These are phyloP conservation scores for Salvia rosmarinus DNA, from an alignment of 257 asterid species.

Conservation along the genomic window DNA sequence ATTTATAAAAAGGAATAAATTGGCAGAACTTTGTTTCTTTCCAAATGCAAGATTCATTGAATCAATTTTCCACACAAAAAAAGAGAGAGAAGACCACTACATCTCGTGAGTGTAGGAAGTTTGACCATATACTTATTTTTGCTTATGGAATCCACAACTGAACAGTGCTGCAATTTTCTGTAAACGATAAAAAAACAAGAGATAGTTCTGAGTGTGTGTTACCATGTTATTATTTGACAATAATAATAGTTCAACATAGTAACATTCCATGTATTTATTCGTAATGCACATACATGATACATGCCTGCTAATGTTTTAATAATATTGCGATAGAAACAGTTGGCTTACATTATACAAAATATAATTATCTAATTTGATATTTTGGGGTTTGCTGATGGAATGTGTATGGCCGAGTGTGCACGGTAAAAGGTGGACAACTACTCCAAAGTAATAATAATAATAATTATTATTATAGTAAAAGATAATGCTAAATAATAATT, in stretches of 20 bases:
- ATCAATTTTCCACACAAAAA: background rate
- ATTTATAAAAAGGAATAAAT: background rate
- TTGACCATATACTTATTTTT: background rate
- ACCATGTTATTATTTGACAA: background rate
- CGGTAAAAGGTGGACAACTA: slow-evolving; percentile 33
- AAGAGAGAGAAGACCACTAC: background rate
- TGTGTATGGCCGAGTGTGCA: slow-evolving; percentile 31
- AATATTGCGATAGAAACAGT: background rate
- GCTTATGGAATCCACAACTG: background rate
- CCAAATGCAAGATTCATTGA: slow-evolving; percentile 1
- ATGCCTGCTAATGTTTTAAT: no score
- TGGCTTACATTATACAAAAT: background rate
- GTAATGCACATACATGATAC: no score
- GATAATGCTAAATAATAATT: slow-evolving; percentile 21
- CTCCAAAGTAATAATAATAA: background rate
- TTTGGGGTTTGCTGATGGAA: slow-evolving; percentile 30
- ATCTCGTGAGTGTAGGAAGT: background rate
- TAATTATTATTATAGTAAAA: background rate
- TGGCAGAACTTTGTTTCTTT: background rate
- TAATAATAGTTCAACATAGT: background rate
- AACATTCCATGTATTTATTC: no score
- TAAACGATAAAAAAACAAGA: no score
- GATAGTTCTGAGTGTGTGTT: no score
- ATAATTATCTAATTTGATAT: background rate
- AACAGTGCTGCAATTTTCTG: background rate